Evolutionary conservation across 345 rosid genomes (phyloP).

Genomic region (Populus ilicifolia): DNA sequence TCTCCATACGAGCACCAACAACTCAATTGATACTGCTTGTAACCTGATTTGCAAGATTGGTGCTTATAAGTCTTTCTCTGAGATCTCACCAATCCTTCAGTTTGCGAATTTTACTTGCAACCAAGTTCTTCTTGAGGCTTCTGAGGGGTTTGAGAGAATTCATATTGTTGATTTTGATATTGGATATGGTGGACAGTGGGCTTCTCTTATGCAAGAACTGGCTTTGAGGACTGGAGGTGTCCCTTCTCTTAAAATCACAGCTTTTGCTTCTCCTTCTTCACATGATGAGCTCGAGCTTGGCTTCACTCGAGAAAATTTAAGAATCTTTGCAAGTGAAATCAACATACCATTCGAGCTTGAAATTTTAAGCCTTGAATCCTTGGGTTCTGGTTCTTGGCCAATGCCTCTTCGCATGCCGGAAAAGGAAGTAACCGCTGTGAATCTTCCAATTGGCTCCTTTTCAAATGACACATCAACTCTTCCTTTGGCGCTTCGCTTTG

Average conservation of each 20-base stretch:
- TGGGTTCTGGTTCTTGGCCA: constrained; percentile 50
- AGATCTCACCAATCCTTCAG: constrained; percentile 75
- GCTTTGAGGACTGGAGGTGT: constrained; percentile 47
- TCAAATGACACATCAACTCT: constrained; percentile 50
- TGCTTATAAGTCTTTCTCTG: constrained; percentile 82
- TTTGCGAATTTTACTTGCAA: constrained; percentile 84
- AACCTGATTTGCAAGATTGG: constrained; percentile 67
- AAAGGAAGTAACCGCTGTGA: constrained; percentile 66
- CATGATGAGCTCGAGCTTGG: constrained; percentile 58
- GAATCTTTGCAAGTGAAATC: constrained; percentile 63
- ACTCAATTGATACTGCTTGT: constrained; percentile 22
- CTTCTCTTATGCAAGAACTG: constrained; percentile 94
- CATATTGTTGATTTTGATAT: constrained; percentile 86
- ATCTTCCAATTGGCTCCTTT: constrained; percentile 60
- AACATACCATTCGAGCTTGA: constrained; percentile 63
- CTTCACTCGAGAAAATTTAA: constrained; percentile 71
- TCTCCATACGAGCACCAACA: constrained; percentile 31
- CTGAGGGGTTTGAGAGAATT: constrained; percentile 52
- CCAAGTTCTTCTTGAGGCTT: constrained; percentile 73
- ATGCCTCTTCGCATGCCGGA: constrained; percentile 27
- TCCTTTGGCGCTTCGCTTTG: constrained; percentile 20
- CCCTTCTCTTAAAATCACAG: constrained; percentile 63
- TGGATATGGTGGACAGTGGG: constrained; percentile 90
- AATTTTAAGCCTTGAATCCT: constrained; percentile 48
- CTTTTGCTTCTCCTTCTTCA: constrained; percentile 50